Evolutionary conservation across 495 filamentous ascomycete genomes (phyloP), one percentile per base, ranked within the genome.

Genomic region (Penicillium malachiteum): DNA sequence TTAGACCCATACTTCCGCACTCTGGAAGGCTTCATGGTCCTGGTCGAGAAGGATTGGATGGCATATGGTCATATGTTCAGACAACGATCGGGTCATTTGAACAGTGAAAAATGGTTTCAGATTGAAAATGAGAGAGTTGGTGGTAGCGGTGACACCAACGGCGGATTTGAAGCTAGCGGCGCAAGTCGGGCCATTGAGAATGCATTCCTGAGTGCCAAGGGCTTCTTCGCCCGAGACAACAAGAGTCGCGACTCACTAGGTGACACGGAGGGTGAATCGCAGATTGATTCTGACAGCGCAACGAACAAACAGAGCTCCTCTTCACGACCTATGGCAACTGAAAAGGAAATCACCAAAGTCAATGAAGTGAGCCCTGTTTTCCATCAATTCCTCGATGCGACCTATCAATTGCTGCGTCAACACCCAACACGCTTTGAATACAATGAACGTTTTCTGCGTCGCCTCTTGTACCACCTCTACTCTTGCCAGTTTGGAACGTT

Each of bases 11-110:
- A 96, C 67, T 97, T 93, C 66, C 84, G 94, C 26, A 99, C 95
- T 6, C 73, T 99, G 47, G 92, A 97, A 56, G 94, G 94, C 21
- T 99, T 97, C 69, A 93, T 97, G 60, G 85, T 95, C 3, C 73
- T 99, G 21, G 84, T 99, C 2, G 95, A 97, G 68, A 99, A 99
- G 65, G 94, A 99, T 65, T 99, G 93, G 92, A 78, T 97, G 16
- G 92, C 93, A 0, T 99, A 96, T 69, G 94, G 94, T 7, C 93
- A 99, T 67, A 96, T 96, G 86, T 99, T 97, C 74, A 83, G 90
- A 40, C 86, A 95, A 60, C 85, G 94, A 44, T 90, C 89, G 9
- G 94, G 92, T 6, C 87, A 87, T 57, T 72, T 96, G 38, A 89
- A 87, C 57, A 90, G 87, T 57, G 94, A 97, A 50, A 96, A 95